Evolutionary conservation across 148 eudicot species (phyloP).

Genomic region (Talinum fruticosum): DNA sequence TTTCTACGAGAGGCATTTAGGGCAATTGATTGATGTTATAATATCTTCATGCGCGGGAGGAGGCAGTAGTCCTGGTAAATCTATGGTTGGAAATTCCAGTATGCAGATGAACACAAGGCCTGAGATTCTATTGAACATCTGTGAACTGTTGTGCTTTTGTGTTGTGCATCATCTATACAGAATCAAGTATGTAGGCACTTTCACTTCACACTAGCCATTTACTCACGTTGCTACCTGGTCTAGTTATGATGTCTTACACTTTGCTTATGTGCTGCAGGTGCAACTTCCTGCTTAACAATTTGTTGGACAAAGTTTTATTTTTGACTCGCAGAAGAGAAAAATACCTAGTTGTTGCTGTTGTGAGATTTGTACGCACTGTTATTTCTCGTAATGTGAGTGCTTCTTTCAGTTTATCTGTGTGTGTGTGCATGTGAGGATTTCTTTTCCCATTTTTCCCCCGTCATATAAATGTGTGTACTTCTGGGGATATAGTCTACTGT

Average conservation of each 20-base stretch:
- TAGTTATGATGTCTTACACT: background rate
- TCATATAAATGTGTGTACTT: background rate
- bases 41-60: conserved; percentile 60
- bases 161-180: conserved; percentile 82
- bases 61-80: conserved; percentile 31
- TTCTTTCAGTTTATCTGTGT: too few relatives aligned
- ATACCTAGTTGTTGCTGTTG: conserved; percentile 82
- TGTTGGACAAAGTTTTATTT: conserved; percentile 70
- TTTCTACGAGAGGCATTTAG: conserved; percentile 90
- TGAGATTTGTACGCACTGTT: conserved; percentile 81
- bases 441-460: background rate
- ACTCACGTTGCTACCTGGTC: conserved; percentile 2
- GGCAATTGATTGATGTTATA: conserved; percentile 74
- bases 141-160: conserved; percentile 87
- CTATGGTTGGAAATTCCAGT: conserved; percentile 33
- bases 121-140: conserved; percentile 77
- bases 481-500: background rate
- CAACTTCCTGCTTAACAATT: conserved; percentile 72
- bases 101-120: conserved; percentile 50
- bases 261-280: conserved; percentile 51
- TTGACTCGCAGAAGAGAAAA: conserved; percentile 78
- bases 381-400: conserved; percentile 82
- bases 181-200: conserved; percentile 51
- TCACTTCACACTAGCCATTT: background rate
- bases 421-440: too few relatives aligned